These are phyloP conservation scores for Termitomyces sp. DNA, from an alignment of 768 basidiomycete species.

Conservation along the genomic window DNA sequence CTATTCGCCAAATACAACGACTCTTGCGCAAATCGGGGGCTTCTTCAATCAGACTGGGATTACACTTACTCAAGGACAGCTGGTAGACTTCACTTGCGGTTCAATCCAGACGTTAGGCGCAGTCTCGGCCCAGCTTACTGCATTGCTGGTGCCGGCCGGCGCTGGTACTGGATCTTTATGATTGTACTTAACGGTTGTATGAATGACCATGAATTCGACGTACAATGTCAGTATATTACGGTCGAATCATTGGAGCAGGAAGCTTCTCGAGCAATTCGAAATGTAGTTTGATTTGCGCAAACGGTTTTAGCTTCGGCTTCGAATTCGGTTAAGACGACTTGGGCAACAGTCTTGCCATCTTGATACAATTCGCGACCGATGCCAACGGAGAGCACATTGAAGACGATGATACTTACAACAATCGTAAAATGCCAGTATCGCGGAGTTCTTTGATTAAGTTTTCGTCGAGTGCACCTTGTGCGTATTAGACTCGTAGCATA, in stretches of 20 bases:
- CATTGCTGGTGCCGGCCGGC: background rate
- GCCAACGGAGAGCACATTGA: no score
- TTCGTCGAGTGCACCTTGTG: no score
- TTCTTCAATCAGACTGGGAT: slow-evolving; percentile 11
- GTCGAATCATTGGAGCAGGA: background rate
- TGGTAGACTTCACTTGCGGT: slow-evolving; percentile 10
- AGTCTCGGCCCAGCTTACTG: background rate
- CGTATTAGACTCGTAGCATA: no score
- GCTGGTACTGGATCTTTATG: background rate
- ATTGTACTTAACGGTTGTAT: background rate
- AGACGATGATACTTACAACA: no score
- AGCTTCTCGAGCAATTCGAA: no score
- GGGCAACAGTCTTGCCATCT: no score
- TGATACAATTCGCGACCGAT: no score
- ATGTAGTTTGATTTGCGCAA: no score
- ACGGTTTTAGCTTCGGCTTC: no score
- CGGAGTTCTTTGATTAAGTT: no score
- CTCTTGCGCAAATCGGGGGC: slow-evolving; percentile 9
- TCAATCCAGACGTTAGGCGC: background rate
- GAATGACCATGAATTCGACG: background rate
- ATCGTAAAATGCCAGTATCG: no score
- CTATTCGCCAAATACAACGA: slow-evolving; percentile 12
- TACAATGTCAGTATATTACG: background rate
- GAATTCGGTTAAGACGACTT: no score
- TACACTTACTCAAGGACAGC: background rate